Percentiles rank a stretch among this genome's conserved stretches.
phyloP scores from a whole-genome alignment of 345 rosid genomes.

The Melaleuca quinquenervia region DNA sequence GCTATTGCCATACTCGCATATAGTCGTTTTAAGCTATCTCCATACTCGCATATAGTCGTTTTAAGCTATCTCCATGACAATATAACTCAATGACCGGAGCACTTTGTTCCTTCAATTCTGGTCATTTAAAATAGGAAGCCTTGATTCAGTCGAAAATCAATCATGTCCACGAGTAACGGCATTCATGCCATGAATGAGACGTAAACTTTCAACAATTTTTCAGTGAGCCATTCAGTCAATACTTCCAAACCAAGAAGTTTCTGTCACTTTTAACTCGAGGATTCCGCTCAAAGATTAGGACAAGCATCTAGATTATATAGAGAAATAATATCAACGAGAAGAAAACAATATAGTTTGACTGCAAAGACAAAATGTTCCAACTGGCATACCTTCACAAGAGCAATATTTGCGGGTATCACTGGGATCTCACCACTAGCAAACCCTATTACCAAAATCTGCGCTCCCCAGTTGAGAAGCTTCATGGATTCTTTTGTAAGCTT shows the following conservation, averaged over 20 bases:
- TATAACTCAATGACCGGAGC: not conserved
- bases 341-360: not conserved
- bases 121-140: not conserved
- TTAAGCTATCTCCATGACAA: not conserved
- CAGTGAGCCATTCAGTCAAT: not conserved
- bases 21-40: too few relatives aligned
- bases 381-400: constrained; percentile 72
- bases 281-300: not conserved
- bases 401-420: constrained; percentile 70
- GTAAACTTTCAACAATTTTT: not conserved
- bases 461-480: constrained; percentile 92
- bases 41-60: too few relatives aligned
- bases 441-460: constrained; percentile 80
- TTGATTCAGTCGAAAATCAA: not conserved
- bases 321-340: not conserved
- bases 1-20: not conserved
- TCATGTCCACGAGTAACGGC: not conserved
- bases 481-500: constrained; percentile 57
- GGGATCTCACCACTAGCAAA: constrained; percentile 93
- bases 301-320: not conserved
- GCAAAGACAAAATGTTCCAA: not conserved
- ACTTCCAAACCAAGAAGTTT: not conserved
- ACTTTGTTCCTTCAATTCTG: not conserved
- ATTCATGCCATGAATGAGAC: not conserved
- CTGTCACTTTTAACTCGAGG: not conserved